A percentile compares a stretch with the other conserved stretches of the same genome.
Conservation (phyloP, 257 asterid genomes). For the Petunia axillaris region DNA sequence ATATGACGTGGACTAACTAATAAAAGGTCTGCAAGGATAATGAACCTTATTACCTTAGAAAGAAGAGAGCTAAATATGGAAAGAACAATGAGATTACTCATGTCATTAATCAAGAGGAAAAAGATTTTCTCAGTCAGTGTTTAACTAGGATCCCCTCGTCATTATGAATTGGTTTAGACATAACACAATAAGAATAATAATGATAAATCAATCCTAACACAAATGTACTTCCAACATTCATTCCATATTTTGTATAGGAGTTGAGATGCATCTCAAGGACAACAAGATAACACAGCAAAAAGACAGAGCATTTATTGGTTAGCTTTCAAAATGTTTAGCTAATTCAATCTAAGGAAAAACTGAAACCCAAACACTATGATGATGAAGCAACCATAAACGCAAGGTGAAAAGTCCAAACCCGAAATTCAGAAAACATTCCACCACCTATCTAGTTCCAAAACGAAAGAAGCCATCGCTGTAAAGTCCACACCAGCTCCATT, state of each 20-base stretch:
- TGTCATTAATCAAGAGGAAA: background rate
- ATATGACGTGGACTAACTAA: too few relatives aligned
- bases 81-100: background rate
- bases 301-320: too few relatives aligned
- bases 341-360: background rate
- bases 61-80: background rate
- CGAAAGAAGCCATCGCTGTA: slow-evolving; percentile 53
- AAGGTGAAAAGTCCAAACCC: background rate
- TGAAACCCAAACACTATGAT: background rate
- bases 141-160: background rate
- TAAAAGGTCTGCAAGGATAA: background rate
- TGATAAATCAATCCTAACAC: too few relatives aligned
- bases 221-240: slow-evolving; percentile 7
- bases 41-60: background rate
- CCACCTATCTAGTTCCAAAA: slow-evolving; percentile 40
- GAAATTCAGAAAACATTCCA: background rate
- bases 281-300: background rate
- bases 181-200: background rate
- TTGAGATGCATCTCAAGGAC: background rate
- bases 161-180: background rate
- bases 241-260: too few relatives aligned
- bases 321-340: too few relatives aligned
- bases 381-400: background rate
- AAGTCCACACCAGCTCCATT: slow-evolving; percentile 58
- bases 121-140: background rate